Conservation (phyloP, 78 protist genomes). For the Pigoraptor vietnamica region DNA sequence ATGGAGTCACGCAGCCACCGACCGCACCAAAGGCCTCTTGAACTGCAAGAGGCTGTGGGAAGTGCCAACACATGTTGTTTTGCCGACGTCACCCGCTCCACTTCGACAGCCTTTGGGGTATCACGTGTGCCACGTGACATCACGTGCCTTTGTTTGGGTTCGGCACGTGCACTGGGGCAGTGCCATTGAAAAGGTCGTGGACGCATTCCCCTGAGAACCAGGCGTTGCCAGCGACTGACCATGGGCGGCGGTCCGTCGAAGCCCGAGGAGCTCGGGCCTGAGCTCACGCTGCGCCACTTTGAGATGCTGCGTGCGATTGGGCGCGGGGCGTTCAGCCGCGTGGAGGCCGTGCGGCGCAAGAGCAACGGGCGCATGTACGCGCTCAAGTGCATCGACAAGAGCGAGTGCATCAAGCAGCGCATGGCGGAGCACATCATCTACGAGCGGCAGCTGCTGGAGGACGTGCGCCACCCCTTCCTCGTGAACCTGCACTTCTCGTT, state of each 20-base stretch:
- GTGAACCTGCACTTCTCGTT: constrained; percentile 66
- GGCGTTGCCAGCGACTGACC: too few species aligned
- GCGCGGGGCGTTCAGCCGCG: neutral
- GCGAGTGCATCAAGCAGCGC: neutral
- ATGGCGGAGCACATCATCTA: neutral
- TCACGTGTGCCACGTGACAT: neutral
- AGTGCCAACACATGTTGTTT: too few species aligned
- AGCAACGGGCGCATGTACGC: neutral
- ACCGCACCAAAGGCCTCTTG: too few species aligned
- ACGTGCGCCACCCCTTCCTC: constrained; percentile 57
- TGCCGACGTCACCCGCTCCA: too few species aligned
- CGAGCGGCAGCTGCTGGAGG: constrained; percentile 6
- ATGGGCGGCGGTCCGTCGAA: neutral
- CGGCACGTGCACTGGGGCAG: neutral
- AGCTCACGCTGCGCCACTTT: neutral
- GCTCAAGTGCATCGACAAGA: neutral
- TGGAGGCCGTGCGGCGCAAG: neutral
- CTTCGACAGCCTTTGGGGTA: too few species aligned
- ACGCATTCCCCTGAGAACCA: too few species aligned
- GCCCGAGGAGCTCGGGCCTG: neutral
- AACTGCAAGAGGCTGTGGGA: too few species aligned
- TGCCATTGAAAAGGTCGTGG: too few species aligned
- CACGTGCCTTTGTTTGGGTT: neutral
- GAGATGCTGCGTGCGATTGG: neutral
- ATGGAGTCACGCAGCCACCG: neutral